These are phyloP conservation scores for Candida koratica DNA, from an alignment of 805 yeast genomes.

Conservation along the genomic window DNA sequence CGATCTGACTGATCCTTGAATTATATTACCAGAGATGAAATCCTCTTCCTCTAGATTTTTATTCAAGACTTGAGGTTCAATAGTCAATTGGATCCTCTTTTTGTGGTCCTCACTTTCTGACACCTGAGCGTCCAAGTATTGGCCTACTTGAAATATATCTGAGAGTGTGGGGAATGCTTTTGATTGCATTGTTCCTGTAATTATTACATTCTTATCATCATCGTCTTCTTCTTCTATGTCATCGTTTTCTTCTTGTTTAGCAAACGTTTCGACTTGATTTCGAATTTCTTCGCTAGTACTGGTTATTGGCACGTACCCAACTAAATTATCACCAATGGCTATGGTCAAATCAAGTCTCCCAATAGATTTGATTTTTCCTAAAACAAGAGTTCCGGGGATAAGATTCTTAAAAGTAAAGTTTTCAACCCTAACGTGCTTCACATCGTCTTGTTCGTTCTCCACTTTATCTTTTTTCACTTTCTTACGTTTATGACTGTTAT, in stretches of 20 bases:
- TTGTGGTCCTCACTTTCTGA: conserved; percentile 44
- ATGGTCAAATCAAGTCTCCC: conserved; percentile 61
- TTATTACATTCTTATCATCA: conserved; percentile 20
- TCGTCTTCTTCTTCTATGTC: conserved; percentile 30
- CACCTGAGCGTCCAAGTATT: conserved; percentile 84
- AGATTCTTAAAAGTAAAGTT: conserved; percentile 59
- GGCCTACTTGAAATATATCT: conserved; percentile 62
- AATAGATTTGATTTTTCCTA: conserved; percentile 71
- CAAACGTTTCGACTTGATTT: conserved; percentile 50
- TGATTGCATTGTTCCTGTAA: conserved; percentile 20
- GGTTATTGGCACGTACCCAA: conserved; percentile 75
- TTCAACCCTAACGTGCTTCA: conserved; percentile 49
- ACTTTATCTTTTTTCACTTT: conserved; percentile 19
- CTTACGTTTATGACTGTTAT: conserved; percentile 24
- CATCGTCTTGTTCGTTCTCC: conserved; percentile 21
- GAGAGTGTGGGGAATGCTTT: conserved; percentile 55
- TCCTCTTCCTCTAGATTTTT: conserved; percentile 60
- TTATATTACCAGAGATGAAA: conserved; percentile 51
- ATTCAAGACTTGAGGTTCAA: conserved; percentile 75
- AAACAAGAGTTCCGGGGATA: conserved; percentile 64
- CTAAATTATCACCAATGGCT: conserved; percentile 74
- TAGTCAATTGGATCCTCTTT: conserved; percentile 64
- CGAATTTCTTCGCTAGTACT: conserved; percentile 65
- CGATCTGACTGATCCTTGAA: conserved; percentile 76
- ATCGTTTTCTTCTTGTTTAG: conserved; percentile 42